Evolutionary conservation across 768 basidiomycete species (phyloP), one percentile per base, ranked within the genome.

Genomic region (Neoboletus subvelutipes): DNA sequence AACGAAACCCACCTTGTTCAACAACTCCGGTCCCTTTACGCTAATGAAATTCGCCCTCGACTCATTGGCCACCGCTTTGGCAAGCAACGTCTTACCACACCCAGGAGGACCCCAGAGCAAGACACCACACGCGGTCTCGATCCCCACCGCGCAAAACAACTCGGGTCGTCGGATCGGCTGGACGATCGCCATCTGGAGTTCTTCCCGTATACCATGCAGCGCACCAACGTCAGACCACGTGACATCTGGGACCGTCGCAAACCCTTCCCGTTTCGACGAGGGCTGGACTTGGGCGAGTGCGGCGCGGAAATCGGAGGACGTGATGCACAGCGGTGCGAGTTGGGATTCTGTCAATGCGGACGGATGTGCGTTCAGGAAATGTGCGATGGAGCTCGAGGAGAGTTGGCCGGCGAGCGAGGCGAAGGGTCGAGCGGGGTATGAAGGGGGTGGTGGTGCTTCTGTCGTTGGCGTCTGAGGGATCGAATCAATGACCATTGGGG

Each of bases 101-200:
- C 97, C 97, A 0, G 97, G 96, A 26, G 97, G 97, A 31, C 97
- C 97, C 97, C 97, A 98, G n/a, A 98, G 75, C 34, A 98, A 75
- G 3, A 98, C 97, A 0, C 96, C 97, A 67, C 93, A 94, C 0
- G 93, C 86, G 0, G 92, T 91, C 31, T 87, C 85, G 59, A 99
- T 94, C 7, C 97, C 97, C 1, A 98, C 90, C 11, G 82, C 82
- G 45, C 75, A 84, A 73, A 99, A 99, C 3, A 98, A 70, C 66
- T 94, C 93, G 0, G 97, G 96, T 33, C 91, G 77, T 48, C 83
- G 80, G 62, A 98, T 94, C 7, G 97, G 96, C 65, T 97, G 92
- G 4, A 99, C 95, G 62, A 99, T 92, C 15, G 94, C 91, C 94
- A 98, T 97, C 64, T 95, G 93, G 40, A 99, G 78, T 70, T 97